Conservation (phyloP, 2,329 filamentous ascomycete species). For the Pseudonectria foliicola region DNA sequence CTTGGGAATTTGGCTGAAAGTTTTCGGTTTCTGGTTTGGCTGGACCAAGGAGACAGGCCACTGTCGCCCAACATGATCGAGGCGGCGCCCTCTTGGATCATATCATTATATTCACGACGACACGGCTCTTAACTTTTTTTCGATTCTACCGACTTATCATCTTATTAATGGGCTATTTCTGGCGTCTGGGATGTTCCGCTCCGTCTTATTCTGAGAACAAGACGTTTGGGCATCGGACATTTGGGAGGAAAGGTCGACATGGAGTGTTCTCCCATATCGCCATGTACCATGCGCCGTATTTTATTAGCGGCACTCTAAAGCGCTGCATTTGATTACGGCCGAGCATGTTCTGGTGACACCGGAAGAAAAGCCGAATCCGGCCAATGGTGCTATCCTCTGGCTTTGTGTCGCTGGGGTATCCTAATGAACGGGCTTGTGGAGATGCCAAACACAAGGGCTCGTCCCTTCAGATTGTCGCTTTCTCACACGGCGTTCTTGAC, state of each 20-base stretch:
- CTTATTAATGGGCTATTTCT: slow-evolving; percentile 11
- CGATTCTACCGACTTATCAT: slow-evolving; percentile 7
- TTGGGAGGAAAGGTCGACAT: slow-evolving; percentile 8
- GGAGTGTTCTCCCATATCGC: background rate
- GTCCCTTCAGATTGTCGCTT: no score
- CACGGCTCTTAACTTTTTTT: slow-evolving; percentile 20
- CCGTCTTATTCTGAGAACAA: slow-evolving; percentile 7
- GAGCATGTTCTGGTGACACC: no score
- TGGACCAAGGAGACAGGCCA: slow-evolving; percentile 24
- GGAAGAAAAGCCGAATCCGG: no score
- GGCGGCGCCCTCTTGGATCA: slow-evolving; percentile 26
- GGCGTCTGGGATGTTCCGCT: slow-evolving; percentile 17
- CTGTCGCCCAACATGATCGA: slow-evolving; percentile 25
- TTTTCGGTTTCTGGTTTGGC: slow-evolving; percentile 18
- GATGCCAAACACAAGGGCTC: no score
- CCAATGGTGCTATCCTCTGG: no score
- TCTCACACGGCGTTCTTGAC: no score
- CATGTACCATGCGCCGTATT: background rate
- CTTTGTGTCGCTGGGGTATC: no score
- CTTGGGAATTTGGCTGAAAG: slow-evolving; percentile 13
- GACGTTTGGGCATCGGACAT: slow-evolving; percentile 9
- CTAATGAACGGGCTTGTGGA: no score
- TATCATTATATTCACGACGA: slow-evolving; percentile 25
- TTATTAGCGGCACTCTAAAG: no score
- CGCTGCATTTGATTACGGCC: no score